Percentiles rank a stretch among this genome's conserved stretches.
Evolutionary conservation across 352 stramenopile genomes (phyloP).

Genomic region (Globisporangium yorkense): DNA sequence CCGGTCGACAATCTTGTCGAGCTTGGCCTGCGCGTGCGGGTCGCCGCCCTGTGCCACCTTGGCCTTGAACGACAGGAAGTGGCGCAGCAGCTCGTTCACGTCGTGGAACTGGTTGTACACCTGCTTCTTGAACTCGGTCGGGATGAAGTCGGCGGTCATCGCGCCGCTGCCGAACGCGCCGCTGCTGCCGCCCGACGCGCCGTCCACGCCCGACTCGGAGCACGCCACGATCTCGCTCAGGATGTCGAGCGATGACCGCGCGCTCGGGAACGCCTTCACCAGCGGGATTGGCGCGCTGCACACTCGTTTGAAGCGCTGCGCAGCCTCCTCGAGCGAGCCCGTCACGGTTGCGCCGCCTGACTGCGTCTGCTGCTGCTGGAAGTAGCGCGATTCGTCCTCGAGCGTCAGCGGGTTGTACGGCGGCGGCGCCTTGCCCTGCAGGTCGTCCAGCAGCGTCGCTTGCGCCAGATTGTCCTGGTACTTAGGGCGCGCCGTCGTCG

Average conservation of each 20-base stretch:
- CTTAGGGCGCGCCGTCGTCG: slow-evolving; percentile 28
- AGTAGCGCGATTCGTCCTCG: slow-evolving; percentile 80
- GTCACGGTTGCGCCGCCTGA: not conserved
- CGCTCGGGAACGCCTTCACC: slow-evolving; percentile 48
- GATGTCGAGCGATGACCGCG: slow-evolving; percentile 46
- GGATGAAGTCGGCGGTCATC: slow-evolving; percentile 67
- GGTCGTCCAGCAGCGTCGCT: slow-evolving; percentile 67
- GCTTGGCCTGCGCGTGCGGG: slow-evolving; percentile 60
- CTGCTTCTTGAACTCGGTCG: slow-evolving; percentile 84
- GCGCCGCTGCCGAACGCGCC: slow-evolving; percentile 31
- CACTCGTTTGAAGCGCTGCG: slow-evolving; percentile 36
- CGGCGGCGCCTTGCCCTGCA: slow-evolving; percentile 36
- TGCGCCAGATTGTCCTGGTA: slow-evolving; percentile 56
- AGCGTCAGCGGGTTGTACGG: slow-evolving; percentile 77
- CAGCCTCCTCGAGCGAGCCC: slow-evolving; percentile 19
- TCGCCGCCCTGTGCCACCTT: slow-evolving; percentile 49
- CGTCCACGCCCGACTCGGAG: slow-evolving; percentile 42
- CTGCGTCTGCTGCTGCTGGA: slow-evolving; percentile 44
- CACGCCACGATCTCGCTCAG: slow-evolving; percentile 60
- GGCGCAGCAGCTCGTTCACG: slow-evolving; percentile 73
- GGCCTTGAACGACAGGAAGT: slow-evolving; percentile 81
- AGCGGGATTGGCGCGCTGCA: slow-evolving; percentile 37
- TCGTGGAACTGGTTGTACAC: slow-evolving; percentile 85
- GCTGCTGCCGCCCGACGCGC: slow-evolving; percentile 17
- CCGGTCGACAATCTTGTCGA: slow-evolving; percentile 82